Conservation (phyloP, 2,329 filamentous ascomycete species). For the Fusarium papillatum region DNA sequence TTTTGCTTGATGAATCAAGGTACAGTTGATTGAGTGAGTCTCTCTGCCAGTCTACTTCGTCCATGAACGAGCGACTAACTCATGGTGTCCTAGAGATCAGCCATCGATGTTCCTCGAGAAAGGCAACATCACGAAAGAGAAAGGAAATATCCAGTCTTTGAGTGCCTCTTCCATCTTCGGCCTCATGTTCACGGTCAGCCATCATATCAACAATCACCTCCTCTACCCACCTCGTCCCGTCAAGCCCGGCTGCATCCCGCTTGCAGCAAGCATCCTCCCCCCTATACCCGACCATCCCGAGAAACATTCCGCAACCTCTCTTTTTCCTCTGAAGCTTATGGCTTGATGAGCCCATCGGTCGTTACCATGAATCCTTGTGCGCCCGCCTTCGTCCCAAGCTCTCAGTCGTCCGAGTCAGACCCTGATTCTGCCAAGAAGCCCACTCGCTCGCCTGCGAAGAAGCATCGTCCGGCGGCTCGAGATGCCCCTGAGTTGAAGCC, state of each 20-base stretch:
- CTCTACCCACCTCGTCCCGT: background rate
- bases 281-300: background rate
- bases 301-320: background rate
- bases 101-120: background rate
- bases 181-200: background rate
- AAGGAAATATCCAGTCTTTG: background rate
- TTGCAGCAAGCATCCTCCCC: background rate
- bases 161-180: background rate
- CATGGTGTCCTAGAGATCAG: background rate
- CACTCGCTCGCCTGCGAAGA: slow-evolving; percentile 8
- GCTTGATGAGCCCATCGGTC: background rate
- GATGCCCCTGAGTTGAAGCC: background rate
- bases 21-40: background rate
- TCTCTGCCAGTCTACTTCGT: background rate
- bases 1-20: slow-evolving; percentile 1
- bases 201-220: background rate
- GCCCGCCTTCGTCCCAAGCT: slow-evolving; percentile 41
- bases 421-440: slow-evolving; percentile 5
- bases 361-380: slow-evolving; percentile 47
- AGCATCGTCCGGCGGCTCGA: background rate
- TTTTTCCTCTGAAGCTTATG: background rate
- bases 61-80: background rate
- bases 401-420: slow-evolving; percentile 6
- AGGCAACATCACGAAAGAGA: background rate
- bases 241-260: background rate